Percentiles rank a stretch among this genome's conserved stretches.
phyloP scores from a whole-genome alignment of 2,329 filamentous ascomycete species.

The Tolypocladium endophyticum region DNA sequence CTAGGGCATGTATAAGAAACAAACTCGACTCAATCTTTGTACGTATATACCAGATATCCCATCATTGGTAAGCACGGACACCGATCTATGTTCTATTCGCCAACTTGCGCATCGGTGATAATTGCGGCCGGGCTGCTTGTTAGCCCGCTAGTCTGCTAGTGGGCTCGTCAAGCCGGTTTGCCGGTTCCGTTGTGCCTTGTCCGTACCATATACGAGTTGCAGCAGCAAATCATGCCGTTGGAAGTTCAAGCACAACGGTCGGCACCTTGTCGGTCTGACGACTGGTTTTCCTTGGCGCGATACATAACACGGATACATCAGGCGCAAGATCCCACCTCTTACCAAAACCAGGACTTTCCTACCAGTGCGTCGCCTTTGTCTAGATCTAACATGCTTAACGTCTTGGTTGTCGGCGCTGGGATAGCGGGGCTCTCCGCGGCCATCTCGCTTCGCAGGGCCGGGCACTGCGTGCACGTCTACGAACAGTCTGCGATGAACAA shows the following conservation, averaged over 20 bases:
- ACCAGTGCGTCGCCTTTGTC: background rate
- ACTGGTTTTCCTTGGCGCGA: background rate
- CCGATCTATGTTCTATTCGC: slow-evolving; percentile 2
- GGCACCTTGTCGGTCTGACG: background rate
- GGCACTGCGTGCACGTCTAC: slow-evolving; percentile 22
- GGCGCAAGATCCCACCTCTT: no score
- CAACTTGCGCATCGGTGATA: background rate
- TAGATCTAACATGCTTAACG: slow-evolving; percentile 11
- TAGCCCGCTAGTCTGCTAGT: background rate
- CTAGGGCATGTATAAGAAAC: no score
- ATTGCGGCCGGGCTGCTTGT: background rate
- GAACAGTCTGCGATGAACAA: slow-evolving; percentile 25
- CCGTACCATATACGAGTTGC: background rate
- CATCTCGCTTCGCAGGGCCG: slow-evolving; percentile 20
- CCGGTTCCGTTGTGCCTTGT: background rate
- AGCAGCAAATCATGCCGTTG: background rate
- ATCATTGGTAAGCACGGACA: background rate
- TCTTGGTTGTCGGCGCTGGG: slow-evolving; percentile 24
- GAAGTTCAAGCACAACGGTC: background rate
- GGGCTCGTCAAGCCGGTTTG: background rate
- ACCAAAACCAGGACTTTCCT: background rate
- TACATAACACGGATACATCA: background rate
- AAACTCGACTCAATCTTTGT: no score
- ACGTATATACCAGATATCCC: no score
- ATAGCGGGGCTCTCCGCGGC: slow-evolving; percentile 24